Conservation (phyloP, 352 stramenopile species). For the Globisporangium spinosum region DNA sequence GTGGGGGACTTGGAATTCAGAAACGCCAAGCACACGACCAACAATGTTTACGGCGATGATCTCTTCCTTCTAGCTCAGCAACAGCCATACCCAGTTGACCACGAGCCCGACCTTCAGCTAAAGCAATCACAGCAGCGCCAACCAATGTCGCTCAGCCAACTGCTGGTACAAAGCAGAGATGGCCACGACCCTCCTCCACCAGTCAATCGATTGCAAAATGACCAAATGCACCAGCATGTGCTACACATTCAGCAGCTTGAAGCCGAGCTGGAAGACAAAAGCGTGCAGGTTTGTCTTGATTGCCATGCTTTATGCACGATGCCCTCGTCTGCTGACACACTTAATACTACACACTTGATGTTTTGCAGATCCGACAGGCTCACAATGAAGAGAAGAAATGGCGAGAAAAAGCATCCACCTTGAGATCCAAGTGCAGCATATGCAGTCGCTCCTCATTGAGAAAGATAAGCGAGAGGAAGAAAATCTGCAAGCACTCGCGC, state of each 20-base stretch:
- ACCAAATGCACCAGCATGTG: background rate
- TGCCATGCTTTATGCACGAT: background rate
- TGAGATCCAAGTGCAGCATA: slow-evolving; percentile 21
- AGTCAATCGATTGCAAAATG: background rate
- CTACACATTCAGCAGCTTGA: slow-evolving; percentile 14
- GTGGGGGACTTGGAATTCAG: background rate
- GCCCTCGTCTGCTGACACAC: background rate
- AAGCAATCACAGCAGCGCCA: background rate
- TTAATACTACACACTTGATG: background rate
- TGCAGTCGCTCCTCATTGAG: slow-evolving; percentile 22
- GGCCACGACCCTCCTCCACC: background rate
- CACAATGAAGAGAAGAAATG: slow-evolving; percentile 18
- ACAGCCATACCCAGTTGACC: background rate
- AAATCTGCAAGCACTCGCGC: slow-evolving; percentile 19
- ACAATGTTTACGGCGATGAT: background rate
- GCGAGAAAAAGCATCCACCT: slow-evolving; percentile 22
- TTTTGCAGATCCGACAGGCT: slow-evolving; percentile 10
- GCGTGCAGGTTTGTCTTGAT: slow-evolving; percentile 5
- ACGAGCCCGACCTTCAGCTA: background rate
- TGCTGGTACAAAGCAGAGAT: slow-evolving; percentile 7
- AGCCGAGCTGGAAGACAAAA: slow-evolving; percentile 12
- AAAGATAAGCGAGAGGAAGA: slow-evolving; percentile 28
- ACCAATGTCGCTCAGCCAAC: slow-evolving; percentile 16
- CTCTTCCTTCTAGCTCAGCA: background rate
- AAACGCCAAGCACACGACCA: background rate